Evolutionary conservation across 116 monocot species (phyloP).

Genomic region (Trichopus zeylanicus): DNA sequence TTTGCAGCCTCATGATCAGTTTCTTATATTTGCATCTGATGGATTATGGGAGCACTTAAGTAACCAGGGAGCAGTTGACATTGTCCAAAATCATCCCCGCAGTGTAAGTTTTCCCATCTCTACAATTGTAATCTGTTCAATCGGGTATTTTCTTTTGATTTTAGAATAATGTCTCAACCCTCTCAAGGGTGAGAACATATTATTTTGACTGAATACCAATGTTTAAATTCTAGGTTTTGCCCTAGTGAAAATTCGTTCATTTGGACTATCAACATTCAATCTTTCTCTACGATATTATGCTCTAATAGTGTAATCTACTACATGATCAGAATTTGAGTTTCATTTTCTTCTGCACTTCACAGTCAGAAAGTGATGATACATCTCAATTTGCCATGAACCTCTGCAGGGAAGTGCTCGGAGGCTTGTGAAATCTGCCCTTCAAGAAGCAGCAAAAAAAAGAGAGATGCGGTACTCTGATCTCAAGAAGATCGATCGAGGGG

Average conservation of each 20-base stretch:
- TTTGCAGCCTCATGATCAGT: conserved; percentile 20
- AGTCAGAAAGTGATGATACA: too few relatives aligned
- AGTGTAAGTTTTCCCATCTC: conserved; percentile 13
- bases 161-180: background rate
- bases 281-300: too few relatives aligned
- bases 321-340: too few relatives aligned
- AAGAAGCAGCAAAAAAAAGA: conserved; percentile 71
- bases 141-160: background rate
- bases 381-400: background rate
- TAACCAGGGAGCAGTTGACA: conserved; percentile 27
- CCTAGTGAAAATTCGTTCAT: too few relatives aligned
- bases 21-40: conserved; percentile 30
- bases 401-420: conserved; percentile 58
- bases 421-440: conserved; percentile 49
- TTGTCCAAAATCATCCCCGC: conserved; percentile 22
- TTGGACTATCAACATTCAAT: too few relatives aligned
- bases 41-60: conserved; percentile 27
- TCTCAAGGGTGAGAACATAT: too few relatives aligned
- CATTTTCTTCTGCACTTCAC: too few relatives aligned
- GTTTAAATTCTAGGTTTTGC: too few relatives aligned
- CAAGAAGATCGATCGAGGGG: conserved; percentile 65
- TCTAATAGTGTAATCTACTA: too few relatives aligned
- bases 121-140: background rate
- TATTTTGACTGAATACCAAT: too few relatives aligned
- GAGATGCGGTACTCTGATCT: conserved; percentile 77